phyloP scores from a whole-genome alignment of 2,329 filamentous ascomycete species.

The Aspergillus luchuensis region DNA sequence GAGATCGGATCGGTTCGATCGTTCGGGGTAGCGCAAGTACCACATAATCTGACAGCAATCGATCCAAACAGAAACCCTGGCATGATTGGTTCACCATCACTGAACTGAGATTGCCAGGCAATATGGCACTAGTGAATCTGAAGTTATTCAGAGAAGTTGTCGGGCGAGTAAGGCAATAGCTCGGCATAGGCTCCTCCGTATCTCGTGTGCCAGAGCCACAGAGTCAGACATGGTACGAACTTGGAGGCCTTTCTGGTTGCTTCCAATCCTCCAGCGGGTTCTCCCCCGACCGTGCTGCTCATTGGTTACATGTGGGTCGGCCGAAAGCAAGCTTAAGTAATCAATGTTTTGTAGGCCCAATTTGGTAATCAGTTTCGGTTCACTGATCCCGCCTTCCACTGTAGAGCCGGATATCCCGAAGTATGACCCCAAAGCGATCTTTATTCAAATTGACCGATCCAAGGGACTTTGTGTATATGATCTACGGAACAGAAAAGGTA shows the following conservation, averaged over 20 bases:
- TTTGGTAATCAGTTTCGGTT: background rate
- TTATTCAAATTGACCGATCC: background rate
- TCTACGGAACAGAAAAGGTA: background rate
- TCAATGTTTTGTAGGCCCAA: background rate
- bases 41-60: background rate
- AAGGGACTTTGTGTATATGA: background rate
- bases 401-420: background rate
- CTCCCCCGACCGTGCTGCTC: background rate
- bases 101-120: background rate
- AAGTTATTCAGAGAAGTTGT: too few species aligned
- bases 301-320: background rate
- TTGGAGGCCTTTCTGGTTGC: conserved; percentile 11
- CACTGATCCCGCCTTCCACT: background rate
- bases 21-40: background rate
- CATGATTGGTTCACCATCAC: background rate
- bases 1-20: conserved; percentile 5
- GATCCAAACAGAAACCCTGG: background rate
- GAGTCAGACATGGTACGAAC: background rate
- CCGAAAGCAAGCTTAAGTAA: background rate
- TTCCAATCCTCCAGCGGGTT: background rate
- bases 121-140: background rate
- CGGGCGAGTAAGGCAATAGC: too few species aligned
- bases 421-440: background rate
- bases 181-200: background rate
- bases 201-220: background rate